Evolutionary conservation across 2,329 filamentous ascomycete genomes (phyloP), one percentile per base, ranked within the genome.

Genomic region (Calonectria leucothoes): DNA sequence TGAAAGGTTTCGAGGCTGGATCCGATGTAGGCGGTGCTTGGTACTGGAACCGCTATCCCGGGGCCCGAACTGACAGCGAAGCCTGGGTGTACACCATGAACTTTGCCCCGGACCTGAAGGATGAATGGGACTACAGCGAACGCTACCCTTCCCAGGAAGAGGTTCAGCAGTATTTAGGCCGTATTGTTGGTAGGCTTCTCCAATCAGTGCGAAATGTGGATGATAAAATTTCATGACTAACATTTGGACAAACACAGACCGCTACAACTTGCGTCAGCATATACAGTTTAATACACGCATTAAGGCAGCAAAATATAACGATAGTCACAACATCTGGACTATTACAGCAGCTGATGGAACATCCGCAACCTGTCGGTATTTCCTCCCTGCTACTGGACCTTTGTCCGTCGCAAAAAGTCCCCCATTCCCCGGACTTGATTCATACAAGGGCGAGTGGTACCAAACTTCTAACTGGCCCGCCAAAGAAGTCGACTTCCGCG

Each of bases 11-110:
- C 11, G 72, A 76, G 37, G 69, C 70, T 6, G 75, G 70, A 25
- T 64, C 65, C 42, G 76, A 75, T 31, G 69, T 76, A 14, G 74
- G 76, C 6, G 76, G 76, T 17, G 71, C 73, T 8, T 77, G 74
- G 76, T 71, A 76, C 23, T 76, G 71, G 57, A 77, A 76, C 51
- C 69, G 69, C 27, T 77, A 76, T 59, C 76, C 76, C 1, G 74
- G 76, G 8, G 70, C 74, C 10, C 66, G 69, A 20, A 71, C 71
- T 4, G 75, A 75, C n/a, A 69, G 68, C 12, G 75, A 76, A 35
- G 64, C 63, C 15, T 71, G 70, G 29, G 23, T 75, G 2, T 76
- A 76, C 66, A 57, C 33, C 5, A 52, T 74, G 48, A 74, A 71
- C 33, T 61, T 72, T 39, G 61, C 51, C 6, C 48, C 51, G 0